Evolutionary conservation across 2,329 filamentous ascomycete species (phyloP).

Genomic region (Elsinoe batatas): DNA sequence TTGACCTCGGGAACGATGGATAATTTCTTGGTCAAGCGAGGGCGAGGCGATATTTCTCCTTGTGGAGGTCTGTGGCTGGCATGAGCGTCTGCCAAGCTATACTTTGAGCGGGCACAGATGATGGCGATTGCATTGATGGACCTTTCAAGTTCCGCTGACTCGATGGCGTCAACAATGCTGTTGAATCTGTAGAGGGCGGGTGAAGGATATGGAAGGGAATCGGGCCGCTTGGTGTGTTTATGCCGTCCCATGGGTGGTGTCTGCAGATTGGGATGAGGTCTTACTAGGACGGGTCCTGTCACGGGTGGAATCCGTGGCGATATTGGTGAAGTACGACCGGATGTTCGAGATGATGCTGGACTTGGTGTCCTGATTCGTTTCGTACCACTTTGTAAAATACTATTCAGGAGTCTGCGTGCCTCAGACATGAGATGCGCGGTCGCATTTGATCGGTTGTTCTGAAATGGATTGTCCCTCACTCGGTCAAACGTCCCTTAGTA

Average conservation of each 20-base stretch:
- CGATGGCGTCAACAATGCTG: constrained; percentile 46
- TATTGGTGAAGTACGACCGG: background rate
- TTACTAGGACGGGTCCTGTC: constrained; percentile 11
- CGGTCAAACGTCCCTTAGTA: background rate
- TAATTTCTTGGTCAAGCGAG: constrained; percentile 28
- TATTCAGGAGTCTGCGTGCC: background rate
- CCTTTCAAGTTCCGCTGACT: constrained; percentile 44
- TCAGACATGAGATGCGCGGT: background rate
- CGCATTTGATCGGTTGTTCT: background rate
- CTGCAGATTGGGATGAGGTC: constrained; percentile 29
- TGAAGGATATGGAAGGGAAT: constrained; percentile 28
- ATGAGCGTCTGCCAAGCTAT: constrained; percentile 54
- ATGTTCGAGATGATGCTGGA: background rate
- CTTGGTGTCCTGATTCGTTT: background rate
- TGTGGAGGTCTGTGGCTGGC: constrained; percentile 52
- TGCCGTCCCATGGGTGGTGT: constrained; percentile 15
- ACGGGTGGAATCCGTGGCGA: background rate
- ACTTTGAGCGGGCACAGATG: constrained; percentile 51
- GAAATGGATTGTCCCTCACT: constrained; percentile 30
- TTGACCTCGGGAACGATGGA: constrained; percentile 40
- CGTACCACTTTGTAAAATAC: constrained; percentile 1
- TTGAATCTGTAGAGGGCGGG: constrained; percentile 47
- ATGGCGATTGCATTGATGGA: constrained; percentile 54
- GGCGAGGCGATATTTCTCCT: constrained; percentile 42
- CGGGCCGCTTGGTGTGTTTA: background rate